Evolutionary conservation across 1,284 basidiomycete species (phyloP).

Genomic region (Ceratobasidium sp.): DNA sequence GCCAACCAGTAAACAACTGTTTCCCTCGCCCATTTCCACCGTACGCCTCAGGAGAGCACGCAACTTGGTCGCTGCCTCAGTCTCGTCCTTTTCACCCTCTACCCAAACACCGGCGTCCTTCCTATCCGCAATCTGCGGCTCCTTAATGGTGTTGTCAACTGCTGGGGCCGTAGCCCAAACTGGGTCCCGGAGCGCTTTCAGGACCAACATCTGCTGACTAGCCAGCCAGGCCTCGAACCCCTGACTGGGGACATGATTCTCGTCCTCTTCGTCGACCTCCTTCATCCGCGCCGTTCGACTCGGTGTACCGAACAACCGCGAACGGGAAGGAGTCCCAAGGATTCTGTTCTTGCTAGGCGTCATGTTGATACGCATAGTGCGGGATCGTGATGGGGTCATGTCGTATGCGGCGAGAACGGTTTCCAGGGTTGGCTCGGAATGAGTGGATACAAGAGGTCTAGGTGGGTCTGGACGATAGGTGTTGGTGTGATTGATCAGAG

Average conservation of each 20-base stretch:
- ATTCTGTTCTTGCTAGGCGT: slow-evolving; percentile 34
- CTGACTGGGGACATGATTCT: slow-evolving; percentile 7
- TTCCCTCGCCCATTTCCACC: slow-evolving; percentile 82
- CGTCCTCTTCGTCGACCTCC: slow-evolving; percentile 15
- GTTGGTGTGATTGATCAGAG: background rate
- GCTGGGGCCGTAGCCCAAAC: slow-evolving; percentile 4
- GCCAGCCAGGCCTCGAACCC: slow-evolving; percentile 27
- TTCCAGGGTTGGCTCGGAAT: slow-evolving; percentile 32
- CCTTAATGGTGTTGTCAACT: background rate
- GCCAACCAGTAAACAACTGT: slow-evolving; percentile 87
- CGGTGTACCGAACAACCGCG: slow-evolving; percentile 34
- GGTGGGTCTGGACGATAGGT: slow-evolving; percentile 18
- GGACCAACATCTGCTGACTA: slow-evolving; percentile 13
- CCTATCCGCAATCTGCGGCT: background rate
- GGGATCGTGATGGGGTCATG: slow-evolving; percentile 38
- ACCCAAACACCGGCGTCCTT: background rate
- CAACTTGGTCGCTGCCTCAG: slow-evolving; percentile 54
- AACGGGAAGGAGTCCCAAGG: slow-evolving; percentile 21
- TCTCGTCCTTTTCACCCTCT: slow-evolving; percentile 38
- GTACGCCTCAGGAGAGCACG: slow-evolving; percentile 75
- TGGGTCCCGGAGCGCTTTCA: slow-evolving; percentile 21
- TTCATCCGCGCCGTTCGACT: slow-evolving; percentile 26
- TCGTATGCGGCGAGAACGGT: slow-evolving; percentile 38
- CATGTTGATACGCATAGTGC: slow-evolving; percentile 33
- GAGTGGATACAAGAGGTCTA: slow-evolving; percentile 1